Evolutionary conservation across 1,284 basidiomycete genomes (phyloP).

Genomic region (Rhodofomes roseus): DNA sequence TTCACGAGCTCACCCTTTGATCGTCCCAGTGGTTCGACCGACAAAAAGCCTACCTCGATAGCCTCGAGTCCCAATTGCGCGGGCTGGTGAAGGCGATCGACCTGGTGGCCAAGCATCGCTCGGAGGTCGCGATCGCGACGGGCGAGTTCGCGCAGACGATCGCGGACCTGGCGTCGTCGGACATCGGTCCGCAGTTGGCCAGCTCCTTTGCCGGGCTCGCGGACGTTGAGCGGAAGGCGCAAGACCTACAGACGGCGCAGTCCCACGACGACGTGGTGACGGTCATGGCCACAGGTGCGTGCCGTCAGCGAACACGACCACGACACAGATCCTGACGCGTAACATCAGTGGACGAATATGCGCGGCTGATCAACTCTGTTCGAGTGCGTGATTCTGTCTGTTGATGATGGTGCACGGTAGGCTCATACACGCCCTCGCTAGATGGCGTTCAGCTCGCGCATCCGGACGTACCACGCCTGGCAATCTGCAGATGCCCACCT

Average conservation of each 20-base stretch:
- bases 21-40: constrained; percentile 87
- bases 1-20: not conserved
- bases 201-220: constrained; percentile 65
- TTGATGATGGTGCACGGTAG: not conserved
- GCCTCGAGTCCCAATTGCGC: constrained; percentile 86
- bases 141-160: constrained; percentile 74
- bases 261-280: constrained; percentile 77
- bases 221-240: constrained; percentile 69
- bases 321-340: not conserved
- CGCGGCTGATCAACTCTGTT: constrained; percentile 87
- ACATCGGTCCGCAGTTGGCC: constrained; percentile 72
- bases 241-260: constrained; percentile 68
- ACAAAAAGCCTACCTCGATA: constrained; percentile 83
- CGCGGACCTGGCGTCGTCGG: constrained; percentile 65
- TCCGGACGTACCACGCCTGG: constrained; percentile 81
- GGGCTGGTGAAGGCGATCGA: constrained; percentile 86
- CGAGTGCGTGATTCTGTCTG: constrained; percentile 49
- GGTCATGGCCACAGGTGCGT: constrained; percentile 68
- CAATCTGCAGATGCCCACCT: constrained; percentile 78
- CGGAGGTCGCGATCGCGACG: constrained; percentile 68
- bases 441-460: constrained; percentile 84
- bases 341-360: constrained; percentile 80
- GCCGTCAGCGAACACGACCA: not conserved
- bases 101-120: constrained; percentile 74
- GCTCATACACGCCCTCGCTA: constrained; percentile 25